Percentiles rank a stretch among this genome's conserved stretches.
Evolutionary conservation across 1,284 basidiomycete genomes (phyloP).

Genomic region (Entoloma clypeatum): DNA sequence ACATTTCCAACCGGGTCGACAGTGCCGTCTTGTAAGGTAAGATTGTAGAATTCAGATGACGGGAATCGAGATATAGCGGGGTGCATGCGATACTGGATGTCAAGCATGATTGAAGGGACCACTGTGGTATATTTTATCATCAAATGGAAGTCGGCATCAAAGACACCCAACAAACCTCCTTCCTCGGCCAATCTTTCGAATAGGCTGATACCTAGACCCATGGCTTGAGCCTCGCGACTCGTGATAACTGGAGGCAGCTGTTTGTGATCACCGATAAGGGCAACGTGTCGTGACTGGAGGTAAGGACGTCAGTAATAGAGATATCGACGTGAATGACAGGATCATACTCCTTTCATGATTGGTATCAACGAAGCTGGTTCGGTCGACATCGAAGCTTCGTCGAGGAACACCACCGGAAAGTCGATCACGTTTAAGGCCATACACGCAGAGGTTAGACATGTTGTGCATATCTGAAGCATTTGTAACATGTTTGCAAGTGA

Average conservation of each 20-base stretch:
- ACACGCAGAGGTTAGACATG: constrained; percentile 72
- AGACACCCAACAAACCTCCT: constrained; percentile 48
- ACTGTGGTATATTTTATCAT: constrained; percentile 35
- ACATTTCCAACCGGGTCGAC: constrained; percentile 55
- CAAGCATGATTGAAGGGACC: constrained; percentile 84
- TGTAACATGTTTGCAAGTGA: background rate
- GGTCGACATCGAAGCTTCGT: constrained; percentile 95
- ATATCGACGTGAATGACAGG: constrained; percentile 8
- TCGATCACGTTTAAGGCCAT: constrained; percentile 63
- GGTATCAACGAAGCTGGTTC: constrained; percentile 87
- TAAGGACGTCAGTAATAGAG: constrained; percentile 15
- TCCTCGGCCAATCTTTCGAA: constrained; percentile 87
- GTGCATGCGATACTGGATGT: constrained; percentile 95
- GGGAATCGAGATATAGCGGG: constrained; percentile 86
- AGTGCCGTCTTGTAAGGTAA: constrained; percentile 69
- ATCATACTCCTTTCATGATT: constrained; percentile 82
- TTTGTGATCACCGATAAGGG: constrained; percentile 94
- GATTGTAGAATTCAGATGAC: constrained; percentile 78
- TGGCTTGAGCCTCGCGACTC: constrained; percentile 63
- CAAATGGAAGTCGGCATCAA: constrained; percentile 1
- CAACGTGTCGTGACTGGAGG: constrained; percentile 69
- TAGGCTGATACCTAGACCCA: constrained; percentile 76
- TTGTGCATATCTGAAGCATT: constrained; percentile 71
- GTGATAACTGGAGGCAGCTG: constrained; percentile 91
- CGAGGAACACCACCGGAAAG: constrained; percentile 91